Conservation (phyloP, 2,329 filamentous ascomycete species). For the Catunica adiposa region DNA sequence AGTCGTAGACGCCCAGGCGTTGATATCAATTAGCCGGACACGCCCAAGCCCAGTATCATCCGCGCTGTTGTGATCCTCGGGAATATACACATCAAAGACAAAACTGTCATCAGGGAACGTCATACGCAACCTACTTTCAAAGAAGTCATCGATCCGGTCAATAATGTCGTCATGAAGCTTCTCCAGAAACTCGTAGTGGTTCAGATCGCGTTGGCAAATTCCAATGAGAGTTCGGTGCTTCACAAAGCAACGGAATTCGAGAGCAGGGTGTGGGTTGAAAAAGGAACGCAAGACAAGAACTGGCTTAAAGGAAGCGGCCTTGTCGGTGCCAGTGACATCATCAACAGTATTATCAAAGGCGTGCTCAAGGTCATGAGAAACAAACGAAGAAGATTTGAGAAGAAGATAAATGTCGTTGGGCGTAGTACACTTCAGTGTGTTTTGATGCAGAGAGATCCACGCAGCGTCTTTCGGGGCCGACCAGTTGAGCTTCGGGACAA, state of each 20-base stretch:
- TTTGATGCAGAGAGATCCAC: constrained; percentile 70
- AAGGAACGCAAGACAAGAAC: constrained; percentile 76
- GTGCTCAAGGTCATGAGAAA: constrained; percentile 86
- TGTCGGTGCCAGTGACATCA: constrained; percentile 18
- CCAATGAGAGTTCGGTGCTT: constrained; percentile 64
- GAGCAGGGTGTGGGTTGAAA: constrained; percentile 71
- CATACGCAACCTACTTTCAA: constrained; percentile 53
- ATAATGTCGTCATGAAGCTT: constrained; percentile 48
- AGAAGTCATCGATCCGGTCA: constrained; percentile 58
- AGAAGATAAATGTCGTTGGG: constrained; percentile 88
- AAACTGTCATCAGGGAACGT: constrained; percentile 76
- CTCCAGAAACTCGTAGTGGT: constrained; percentile 70
- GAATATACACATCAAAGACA: constrained; percentile 84
- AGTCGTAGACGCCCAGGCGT: constrained; percentile 81
- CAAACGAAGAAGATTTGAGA: constrained; percentile 84
- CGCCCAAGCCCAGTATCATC: constrained; percentile 42
- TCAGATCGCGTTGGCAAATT: constrained; percentile 77
- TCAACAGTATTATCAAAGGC: constrained; percentile 62
- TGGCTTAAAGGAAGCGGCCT: constrained; percentile 43
- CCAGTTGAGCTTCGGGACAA: constrained; percentile 93
- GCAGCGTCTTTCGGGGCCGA: constrained; percentile 90
- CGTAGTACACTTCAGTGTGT: constrained; percentile 77
- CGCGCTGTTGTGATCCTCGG: constrained; percentile 39
- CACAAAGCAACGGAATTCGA: constrained; percentile 94
- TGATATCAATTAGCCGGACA: constrained; percentile 83